phyloP scores from a whole-genome alignment of 768 basidiomycete genomes.

The Russula brevipes region DNA sequence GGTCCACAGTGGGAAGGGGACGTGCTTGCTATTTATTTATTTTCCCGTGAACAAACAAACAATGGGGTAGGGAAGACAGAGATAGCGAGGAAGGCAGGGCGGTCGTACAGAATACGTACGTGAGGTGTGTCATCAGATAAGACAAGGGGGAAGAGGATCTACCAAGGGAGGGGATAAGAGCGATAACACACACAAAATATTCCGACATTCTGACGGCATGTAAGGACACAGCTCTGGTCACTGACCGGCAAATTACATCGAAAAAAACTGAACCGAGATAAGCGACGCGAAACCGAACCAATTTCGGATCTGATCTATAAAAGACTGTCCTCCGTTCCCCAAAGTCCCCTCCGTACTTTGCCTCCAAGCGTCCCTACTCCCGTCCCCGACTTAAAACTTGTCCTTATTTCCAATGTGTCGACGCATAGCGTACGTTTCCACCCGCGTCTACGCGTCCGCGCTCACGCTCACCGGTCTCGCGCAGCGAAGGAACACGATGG shows the following conservation, averaged over 20 bases:
- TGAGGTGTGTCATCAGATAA: conserved; percentile 10
- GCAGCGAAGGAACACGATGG: conserved; percentile 75
- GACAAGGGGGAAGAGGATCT: neutral
- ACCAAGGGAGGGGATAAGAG: neutral
- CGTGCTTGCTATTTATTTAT: neutral
- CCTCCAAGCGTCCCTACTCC: neutral
- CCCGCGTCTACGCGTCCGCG: neutral
- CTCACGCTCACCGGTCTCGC: conserved; percentile 20
- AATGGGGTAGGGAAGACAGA: neutral
- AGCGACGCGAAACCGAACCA: conserved; percentile 19
- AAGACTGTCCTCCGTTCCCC: conserved; percentile 1
- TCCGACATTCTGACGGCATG: neutral
- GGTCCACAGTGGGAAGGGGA: neutral
- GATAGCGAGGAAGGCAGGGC: conserved; percentile 12
- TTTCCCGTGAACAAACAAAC: neutral
- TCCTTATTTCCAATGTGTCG: conserved; percentile 50
- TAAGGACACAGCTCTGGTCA: neutral
- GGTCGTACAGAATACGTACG: neutral
- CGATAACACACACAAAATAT: neutral
- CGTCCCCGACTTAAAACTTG: neutral
- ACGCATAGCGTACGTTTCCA: conserved; percentile 63
- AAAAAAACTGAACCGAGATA: conserved; percentile 5
- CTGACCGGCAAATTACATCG: neutral
- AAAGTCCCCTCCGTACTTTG: conserved; percentile 9
- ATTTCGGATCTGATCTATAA: conserved; percentile 19